Conservation (phyloP, 495 filamentous ascomycete genomes). For the Xylaria telfairii region DNA sequence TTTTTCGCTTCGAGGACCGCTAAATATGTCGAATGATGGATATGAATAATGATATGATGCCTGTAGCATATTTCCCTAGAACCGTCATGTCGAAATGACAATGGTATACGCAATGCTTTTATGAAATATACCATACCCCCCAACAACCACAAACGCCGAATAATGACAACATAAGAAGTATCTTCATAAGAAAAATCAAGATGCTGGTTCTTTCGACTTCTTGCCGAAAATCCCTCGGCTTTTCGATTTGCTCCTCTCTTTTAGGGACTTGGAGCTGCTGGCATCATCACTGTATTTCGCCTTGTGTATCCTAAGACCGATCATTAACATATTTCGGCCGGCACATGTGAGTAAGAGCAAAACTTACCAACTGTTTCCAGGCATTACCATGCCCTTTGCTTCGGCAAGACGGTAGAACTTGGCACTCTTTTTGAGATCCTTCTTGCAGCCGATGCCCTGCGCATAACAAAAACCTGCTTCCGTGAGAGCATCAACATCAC, state of each 20-base stretch:
- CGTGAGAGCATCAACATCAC: slow-evolving; percentile 91
- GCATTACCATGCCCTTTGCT: slow-evolving; percentile 93
- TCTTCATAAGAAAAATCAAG: slow-evolving; percentile 1
- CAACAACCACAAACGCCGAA: slow-evolving; percentile 23
- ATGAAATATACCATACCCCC: slow-evolving; percentile 14
- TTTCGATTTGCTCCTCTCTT: slow-evolving; percentile 52
- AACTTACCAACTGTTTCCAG: slow-evolving; percentile 93
- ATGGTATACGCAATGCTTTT: slow-evolving; percentile 29
- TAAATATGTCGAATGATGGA: slow-evolving; percentile 21
- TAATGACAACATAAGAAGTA: slow-evolving; percentile 12
- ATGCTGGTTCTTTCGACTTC: slow-evolving; percentile 29
- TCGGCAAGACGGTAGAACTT: slow-evolving; percentile 90
- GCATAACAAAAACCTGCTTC: slow-evolving; percentile 90
- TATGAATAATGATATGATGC: slow-evolving; percentile 21
- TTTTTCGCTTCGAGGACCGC: neutral
- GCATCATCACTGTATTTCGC: slow-evolving; percentile 80
- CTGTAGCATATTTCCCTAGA: neutral
- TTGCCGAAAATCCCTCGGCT: slow-evolving; percentile 53
- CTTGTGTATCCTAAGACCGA: slow-evolving; percentile 82
- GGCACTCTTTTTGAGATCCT: slow-evolving; percentile 93
- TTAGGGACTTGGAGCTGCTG: slow-evolving; percentile 39
- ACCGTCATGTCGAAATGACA: slow-evolving; percentile 22
- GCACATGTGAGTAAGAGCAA: neutral
- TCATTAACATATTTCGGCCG: slow-evolving; percentile 6
- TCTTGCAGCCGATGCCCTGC: slow-evolving; percentile 86